Evolutionary conservation across 768 basidiomycete species (phyloP), one percentile per base, ranked within the genome.

Genomic region (Rhodotorula toruloides): DNA sequence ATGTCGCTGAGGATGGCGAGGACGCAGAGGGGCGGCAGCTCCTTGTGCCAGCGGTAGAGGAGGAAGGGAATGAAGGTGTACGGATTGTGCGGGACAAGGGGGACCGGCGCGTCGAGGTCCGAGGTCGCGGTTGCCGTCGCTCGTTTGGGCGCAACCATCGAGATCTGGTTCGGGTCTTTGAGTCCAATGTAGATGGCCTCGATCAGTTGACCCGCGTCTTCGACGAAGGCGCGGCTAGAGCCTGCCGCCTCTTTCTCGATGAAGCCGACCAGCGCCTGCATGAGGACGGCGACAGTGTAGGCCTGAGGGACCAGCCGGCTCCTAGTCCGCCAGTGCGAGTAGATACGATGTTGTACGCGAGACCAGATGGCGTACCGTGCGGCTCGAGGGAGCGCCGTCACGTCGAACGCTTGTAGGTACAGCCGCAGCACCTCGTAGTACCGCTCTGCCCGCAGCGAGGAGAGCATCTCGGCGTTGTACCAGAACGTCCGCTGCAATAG

Each of bases 21-120:
- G 21, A 55, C 29, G 2, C 6, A 4, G 14, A 39, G 47, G 2
- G 52, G 44, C 8, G 54, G 54, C 36, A 2, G 0, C 16, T 40
- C 46, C 5, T 17, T 6, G 11, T 39, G 46, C 9, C 37, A 53
- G n/a, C 27, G 36, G 40, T 17, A 27, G 14, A 34, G 40, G 14
- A 66, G 40, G 46, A 61, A 61, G 22, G 59, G 54, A 27, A 32
- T 39, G 43, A 61, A 67, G 19, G 65, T 57, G 43, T n/a, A n/a
- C n/a, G n/a, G n/a, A n/a, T n/a, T n/a, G n/a, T 64, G 27, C 39
- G 63, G 50, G 44, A 39, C 43, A n/a, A 64, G 56, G 7, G 31
- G n/a, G 32, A n/a, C 39, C 25, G 29, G n/a, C 39, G n/a, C 31
- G 44, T 11, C 21, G 42, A 13, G 31, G 19, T 22, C 21, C 21